Conservation (phyloP, 2,329 filamentous ascomycete genomes). For the Fusarium subtropicale region DNA sequence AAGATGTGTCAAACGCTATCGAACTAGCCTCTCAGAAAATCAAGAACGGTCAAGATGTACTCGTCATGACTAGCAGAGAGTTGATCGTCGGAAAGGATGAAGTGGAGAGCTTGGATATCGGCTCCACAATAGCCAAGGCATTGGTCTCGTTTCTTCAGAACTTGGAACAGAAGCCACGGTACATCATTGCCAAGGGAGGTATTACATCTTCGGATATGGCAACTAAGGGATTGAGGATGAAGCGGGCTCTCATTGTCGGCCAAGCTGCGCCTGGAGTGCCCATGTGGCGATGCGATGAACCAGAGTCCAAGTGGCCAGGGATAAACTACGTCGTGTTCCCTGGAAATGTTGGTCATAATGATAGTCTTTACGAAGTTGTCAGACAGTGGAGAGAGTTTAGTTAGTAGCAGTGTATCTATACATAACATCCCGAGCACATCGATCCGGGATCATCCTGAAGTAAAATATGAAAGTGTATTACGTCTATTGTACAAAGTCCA, state of each 20-base stretch:
- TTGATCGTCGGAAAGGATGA: slow-evolving; percentile 61
- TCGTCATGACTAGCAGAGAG: slow-evolving; percentile 69
- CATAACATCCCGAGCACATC: fast-evolving
- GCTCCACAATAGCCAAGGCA: slow-evolving; percentile 61
- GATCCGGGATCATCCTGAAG: fast-evolving
- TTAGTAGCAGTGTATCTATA: neutral
- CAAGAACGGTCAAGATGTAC: slow-evolving; percentile 60
- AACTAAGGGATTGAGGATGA: slow-evolving; percentile 66
- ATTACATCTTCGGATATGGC: slow-evolving; percentile 70
- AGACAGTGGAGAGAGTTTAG: slow-evolving; percentile 21
- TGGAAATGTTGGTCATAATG: slow-evolving; percentile 16
- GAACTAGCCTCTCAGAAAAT: slow-evolving; percentile 55
- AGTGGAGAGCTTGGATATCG: slow-evolving; percentile 64
- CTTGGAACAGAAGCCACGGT: slow-evolving; percentile 62
- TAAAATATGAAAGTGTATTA: neutral
- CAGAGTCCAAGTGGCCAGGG: slow-evolving; percentile 57
- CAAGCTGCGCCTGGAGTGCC: slow-evolving; percentile 69
- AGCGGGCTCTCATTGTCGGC: slow-evolving; percentile 64
- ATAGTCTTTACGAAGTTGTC: slow-evolving; percentile 16
- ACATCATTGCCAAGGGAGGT: slow-evolving; percentile 69
- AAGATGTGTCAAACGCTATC: slow-evolving; percentile 50
- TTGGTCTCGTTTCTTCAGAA: slow-evolving; percentile 62
- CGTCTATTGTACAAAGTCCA: neutral
- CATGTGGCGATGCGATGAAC: slow-evolving; percentile 68
- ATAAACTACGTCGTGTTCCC: slow-evolving; percentile 27